Conservation (phyloP, 2,329 filamentous ascomycete species). For the Pseudocercospora vitis region DNA sequence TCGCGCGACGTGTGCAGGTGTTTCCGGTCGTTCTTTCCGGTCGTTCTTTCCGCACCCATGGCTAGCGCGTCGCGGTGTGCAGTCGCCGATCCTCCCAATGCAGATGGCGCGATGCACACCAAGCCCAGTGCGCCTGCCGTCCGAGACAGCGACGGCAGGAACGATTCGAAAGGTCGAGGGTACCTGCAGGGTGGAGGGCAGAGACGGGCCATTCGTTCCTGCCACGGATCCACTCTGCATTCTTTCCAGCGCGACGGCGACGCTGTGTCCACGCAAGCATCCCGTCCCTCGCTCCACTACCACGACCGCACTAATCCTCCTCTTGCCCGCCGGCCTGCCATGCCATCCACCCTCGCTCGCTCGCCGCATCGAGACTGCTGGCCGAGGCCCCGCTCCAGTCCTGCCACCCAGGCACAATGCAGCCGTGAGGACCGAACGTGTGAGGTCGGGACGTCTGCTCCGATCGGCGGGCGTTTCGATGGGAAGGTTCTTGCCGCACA, state of each 20-base stretch:
- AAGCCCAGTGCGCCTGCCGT: not conserved
- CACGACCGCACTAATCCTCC: too few species aligned
- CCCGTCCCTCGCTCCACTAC: slow-evolving; percentile 2
- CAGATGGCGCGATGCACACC: not conserved
- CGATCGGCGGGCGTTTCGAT: too few species aligned
- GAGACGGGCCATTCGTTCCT: slow-evolving; percentile 10
- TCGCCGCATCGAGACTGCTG: not conserved
- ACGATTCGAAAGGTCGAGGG: slow-evolving; percentile 2
- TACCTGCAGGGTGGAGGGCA: slow-evolving; percentile 6
- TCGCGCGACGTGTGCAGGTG: slow-evolving; percentile 13
- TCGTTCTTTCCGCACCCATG: slow-evolving; percentile 3
- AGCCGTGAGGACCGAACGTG: too few species aligned
- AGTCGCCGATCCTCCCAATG: slow-evolving; percentile 3
- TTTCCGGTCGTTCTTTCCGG: slow-evolving; percentile 17
- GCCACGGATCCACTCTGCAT: slow-evolving; percentile 17
- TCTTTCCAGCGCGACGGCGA: slow-evolving; percentile 7
- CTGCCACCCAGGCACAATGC: too few species aligned
- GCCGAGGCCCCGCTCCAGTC: not conserved
- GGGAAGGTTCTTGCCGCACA: not conserved
- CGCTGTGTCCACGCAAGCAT: slow-evolving; percentile 1
- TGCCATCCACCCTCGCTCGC: not conserved
- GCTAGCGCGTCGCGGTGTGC: not conserved
- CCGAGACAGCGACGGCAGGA: slow-evolving; percentile 2
- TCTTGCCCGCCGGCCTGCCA: too few species aligned
- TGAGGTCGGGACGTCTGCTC: too few species aligned